Evolutionary conservation across 1,284 basidiomycete species (phyloP), one percentile per base, ranked within the genome.

Genomic region (Tremellales sp.): DNA sequence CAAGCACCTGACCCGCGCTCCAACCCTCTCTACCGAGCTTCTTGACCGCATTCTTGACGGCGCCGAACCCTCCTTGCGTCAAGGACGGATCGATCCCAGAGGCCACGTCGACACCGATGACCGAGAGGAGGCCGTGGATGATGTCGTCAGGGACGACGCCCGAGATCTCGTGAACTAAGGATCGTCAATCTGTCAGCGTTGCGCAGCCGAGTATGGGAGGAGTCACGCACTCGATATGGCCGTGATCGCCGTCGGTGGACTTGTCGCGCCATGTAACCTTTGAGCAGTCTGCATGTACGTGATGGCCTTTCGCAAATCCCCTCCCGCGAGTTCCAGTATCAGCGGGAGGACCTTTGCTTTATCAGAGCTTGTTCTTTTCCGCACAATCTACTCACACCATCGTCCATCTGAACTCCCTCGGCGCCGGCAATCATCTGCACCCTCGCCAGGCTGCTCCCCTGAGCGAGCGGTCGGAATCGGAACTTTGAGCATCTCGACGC

Each of bases 401-500:
- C 73, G 4, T 75, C 73, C 28, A 68, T 63, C n/a, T 73, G 45
- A 19, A 83, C 76, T 10, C 70, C 68, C 60, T 83, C 81, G 18
- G 71, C 68, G 2, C 65, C 45, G 1, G 92, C 90, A 48, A 99
- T 95, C 61, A 87, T 79, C 44, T 81, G 76, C 10, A 99, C 79
- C 42, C 95, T 82, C 8, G 78, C 73, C 43, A 83, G 79, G 4
- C 91, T 86, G 14, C 88, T 90, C 5, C 75, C 71, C 7, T 82
- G 75, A 65, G 93, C 92, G 24, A 99, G 79, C 2, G 93, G 88
- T 21, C 89, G 90, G 77, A 98, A 99, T 36, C 95, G 85, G 76
- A 99, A 98, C 75, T 99, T 99, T 50, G 91, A 95, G 74, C 95
- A 99, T 45, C 95, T 84, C n/a, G 94, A 97, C 14, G 95, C 91